Percentiles rank a stretch among this genome's conserved stretches.
These are phyloP conservation scores for Mycena latifolia DNA, from an alignment of 768 basidiomycete genomes.

Conservation along the genomic window DNA sequence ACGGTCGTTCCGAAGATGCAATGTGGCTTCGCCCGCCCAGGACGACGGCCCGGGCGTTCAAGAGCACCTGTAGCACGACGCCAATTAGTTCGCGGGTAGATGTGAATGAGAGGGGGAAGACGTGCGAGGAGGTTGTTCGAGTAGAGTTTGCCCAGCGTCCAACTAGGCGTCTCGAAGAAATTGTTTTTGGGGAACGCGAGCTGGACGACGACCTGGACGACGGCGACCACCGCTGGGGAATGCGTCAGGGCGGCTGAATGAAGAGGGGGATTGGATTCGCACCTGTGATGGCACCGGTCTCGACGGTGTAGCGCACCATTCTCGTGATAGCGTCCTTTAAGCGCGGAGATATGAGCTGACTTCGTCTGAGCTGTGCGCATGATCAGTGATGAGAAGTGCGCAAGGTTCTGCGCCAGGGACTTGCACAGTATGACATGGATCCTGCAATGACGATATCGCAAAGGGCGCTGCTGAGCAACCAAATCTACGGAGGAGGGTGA, in stretches of 20 bases:
- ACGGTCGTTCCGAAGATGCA: neutral
- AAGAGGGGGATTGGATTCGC: neutral
- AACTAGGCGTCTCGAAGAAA: constrained; percentile 49
- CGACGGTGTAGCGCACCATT: constrained; percentile 50
- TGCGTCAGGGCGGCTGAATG: neutral
- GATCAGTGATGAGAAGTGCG: neutral
- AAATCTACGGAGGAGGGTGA: constrained; percentile 37
- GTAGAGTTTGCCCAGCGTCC: constrained; percentile 51
- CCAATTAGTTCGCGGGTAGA: too few species aligned
- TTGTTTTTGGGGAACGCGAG: constrained; percentile 31
- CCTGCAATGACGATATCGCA: constrained; percentile 48
- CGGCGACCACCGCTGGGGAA: constrained; percentile 44
- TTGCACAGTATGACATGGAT: constrained; percentile 48
- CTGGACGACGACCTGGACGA: constrained; percentile 45
- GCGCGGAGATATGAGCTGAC: neutral
- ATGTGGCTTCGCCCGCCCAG: constrained; percentile 17
- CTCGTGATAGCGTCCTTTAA: constrained; percentile 41
- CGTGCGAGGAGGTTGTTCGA: constrained; percentile 38
- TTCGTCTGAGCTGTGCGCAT: constrained; percentile 30
- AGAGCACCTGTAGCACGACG: too few species aligned
- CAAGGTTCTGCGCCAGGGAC: constrained; percentile 8
- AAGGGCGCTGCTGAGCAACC: constrained; percentile 48
- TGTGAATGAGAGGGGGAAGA: neutral
- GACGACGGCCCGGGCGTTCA: constrained; percentile 17
- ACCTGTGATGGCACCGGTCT: constrained; percentile 52